These are phyloP conservation scores for Mallotus nudiflorus DNA, from an alignment of 345 rosid species.

Conservation along the genomic window DNA sequence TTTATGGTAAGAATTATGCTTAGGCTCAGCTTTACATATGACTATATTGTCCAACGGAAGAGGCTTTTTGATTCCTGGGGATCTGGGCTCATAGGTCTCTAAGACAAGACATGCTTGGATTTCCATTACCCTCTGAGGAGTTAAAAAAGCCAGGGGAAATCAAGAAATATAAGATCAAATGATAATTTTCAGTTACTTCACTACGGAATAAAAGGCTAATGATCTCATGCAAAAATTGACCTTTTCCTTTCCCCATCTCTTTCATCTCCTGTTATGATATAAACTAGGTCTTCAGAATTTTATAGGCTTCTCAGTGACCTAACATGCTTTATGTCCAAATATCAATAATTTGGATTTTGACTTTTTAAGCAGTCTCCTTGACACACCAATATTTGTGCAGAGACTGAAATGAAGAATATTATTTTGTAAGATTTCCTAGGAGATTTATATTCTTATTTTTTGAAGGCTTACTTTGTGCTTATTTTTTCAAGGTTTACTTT, in stretches of 20 bases:
- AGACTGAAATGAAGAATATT: neutral
- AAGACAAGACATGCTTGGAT: neutral
- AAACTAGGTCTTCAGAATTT: neutral
- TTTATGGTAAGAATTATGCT: neutral
- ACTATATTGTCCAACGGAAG: neutral
- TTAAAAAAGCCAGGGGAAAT: neutral
- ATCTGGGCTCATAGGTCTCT: neutral
- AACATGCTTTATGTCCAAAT: neutral
- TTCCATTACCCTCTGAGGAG: neutral
- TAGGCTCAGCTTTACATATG: neutral
- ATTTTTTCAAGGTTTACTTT: constrained; percentile 48
- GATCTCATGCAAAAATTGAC: neutral
- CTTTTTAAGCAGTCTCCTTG: neutral
- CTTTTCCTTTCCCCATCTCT: neutral
- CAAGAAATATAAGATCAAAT: neutral
- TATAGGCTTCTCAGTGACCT: neutral
- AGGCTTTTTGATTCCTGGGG: neutral
- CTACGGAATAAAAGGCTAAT: constrained; percentile 2
- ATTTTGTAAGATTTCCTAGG: neutral
- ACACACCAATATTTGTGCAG: neutral
- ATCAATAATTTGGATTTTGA: neutral
- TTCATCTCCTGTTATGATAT: neutral
- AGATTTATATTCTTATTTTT: neutral
- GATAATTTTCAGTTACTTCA: neutral
- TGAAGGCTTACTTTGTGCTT: constrained; percentile 56